phyloP scores from a whole-genome alignment of 148 eudicot species.

The Spergularia bocconei region DNA sequence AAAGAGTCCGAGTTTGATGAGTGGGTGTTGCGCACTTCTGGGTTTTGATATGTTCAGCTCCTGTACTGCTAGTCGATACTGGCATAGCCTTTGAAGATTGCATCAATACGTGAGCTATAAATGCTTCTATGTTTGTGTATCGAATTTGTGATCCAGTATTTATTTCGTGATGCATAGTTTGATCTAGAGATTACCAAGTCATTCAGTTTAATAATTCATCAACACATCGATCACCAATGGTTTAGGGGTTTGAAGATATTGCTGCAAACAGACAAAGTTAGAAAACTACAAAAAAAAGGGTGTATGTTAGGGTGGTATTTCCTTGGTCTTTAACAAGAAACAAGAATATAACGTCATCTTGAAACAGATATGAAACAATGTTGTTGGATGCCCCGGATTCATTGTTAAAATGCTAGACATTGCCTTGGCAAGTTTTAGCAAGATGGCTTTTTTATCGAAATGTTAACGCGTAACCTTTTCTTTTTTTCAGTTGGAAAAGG shows the following conservation, averaged over 20 bases:
- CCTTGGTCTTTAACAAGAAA: background rate
- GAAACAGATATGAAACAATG: background rate
- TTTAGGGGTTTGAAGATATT: background rate
- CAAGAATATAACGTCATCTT: background rate
- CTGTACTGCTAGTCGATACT: background rate
- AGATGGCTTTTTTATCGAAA: slow-evolving; percentile 12
- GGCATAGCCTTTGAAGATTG: background rate
- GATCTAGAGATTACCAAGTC: background rate
- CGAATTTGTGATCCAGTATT: background rate
- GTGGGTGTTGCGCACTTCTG: background rate
- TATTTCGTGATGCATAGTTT: background rate
- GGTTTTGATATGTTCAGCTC: slow-evolving; percentile 1
- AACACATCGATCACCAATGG: background rate
- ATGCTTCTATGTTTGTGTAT: background rate
- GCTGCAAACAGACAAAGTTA: background rate
- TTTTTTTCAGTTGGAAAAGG: slow-evolving; percentile 84
- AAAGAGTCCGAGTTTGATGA: background rate
- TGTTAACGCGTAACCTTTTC: background rate
- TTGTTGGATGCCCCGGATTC: background rate
- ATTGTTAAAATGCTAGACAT: slow-evolving; percentile 1
- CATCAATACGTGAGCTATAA: background rate
- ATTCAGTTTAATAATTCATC: background rate
- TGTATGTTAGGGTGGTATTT: background rate
- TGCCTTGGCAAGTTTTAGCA: slow-evolving; percentile 2
- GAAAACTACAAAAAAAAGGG: background rate